Base-by-base conservation (phyloP, 768 basidiomycete genomes). In the Thelephora ganbajun region DNA sequence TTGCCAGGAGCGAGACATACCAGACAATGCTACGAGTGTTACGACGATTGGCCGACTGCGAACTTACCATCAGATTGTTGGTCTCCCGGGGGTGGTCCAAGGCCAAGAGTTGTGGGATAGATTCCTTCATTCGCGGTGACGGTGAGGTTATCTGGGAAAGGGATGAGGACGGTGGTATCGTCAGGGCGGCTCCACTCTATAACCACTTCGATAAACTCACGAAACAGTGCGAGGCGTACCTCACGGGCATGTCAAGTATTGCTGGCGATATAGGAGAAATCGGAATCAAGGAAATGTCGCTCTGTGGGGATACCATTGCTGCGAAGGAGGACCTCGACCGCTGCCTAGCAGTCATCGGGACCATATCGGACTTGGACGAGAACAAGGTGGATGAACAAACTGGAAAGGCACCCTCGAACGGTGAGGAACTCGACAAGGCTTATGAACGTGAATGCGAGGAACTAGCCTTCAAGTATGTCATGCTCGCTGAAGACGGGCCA, bases 151-250 rank as follows among this genome's bases (percentile, higher is more conserved):
- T 51, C 4, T 75, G 72, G 73, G 63, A 59, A 36, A 59, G 48
- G 33, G 54, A 59, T 45, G 52, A 49, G 39, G 47, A 33, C 33
- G 43, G 18, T 12, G 33, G 47, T 5, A 53, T 66, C 5, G 64
- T 69, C 49, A 59, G 57, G 19, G 60, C 58, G 2, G 60, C 67
- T 22, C 68, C 73, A 13, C 64, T 73, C 12, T 72, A 71, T 54
- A 61, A 65, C n/a, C 63, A 71, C 55, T 76, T 77, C 60, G 68
- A 66, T 54, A 76, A 75, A 55, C 61, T 79, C 48, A 67, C 69
- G 7, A 71, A 62, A 50, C 76, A 76, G 48, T 69, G 68, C 48
- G 66, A 72, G 52, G 65, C 72, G 0, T 79, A 76, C 54, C 56
- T 73, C 18, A 57, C 63, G 0, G 72, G 72, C 2, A 73, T 71